Base-by-base conservation (phyloP, 805 yeast genomes). In the Monosporozyma servazzii region DNA sequence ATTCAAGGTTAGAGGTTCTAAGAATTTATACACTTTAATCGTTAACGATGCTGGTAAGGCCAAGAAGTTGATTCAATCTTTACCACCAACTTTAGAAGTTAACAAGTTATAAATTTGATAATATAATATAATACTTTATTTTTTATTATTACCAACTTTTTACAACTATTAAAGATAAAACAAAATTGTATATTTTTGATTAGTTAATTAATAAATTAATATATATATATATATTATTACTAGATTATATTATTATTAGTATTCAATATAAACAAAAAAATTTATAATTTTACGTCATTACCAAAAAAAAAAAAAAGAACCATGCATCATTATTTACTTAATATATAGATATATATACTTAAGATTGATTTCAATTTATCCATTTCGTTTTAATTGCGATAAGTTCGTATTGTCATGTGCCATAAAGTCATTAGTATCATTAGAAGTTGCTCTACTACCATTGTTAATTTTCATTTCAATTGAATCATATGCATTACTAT, bases 1-100 rank as follows among this genome's bases (percentile, higher is more conserved):
- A 79, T 93, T 93, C 90, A 93, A 93, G 87, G 88, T 93, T 71
- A 89, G 98, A 83, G 96, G 97, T 75, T 70, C 96, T 61, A 88
- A 80, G 75, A 75, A 86, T 81, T 83, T 88, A 72, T 93, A 93
- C 87, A 93, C 99, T 67, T 81, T 91, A 76, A 86, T 86, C 66
- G 91, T 93, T 70, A 82, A 86, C 79, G 98, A 93, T 75, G 86
- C 88, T 70, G 85, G 88, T 75, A 90, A 89, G 83, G 98, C 98
- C 70, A 83, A 87, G 85, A 93, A 93, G 82, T 82, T 93, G 78
- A 84, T 87, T 72, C 96, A 90, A 81, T 86, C 98, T 70, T 81
- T 93, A 70, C 97, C 98, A 75, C 96, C 99, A 74, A 81, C 86
- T 69, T 81, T 86, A 75, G 80, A 82, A 73, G 84, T 84, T 72